Percentiles rank a stretch among this genome's conserved stretches.
These are phyloP conservation scores for Podaxis carcinomalis DNA, from an alignment of 768 basidiomycete genomes.

Conservation along the genomic window DNA sequence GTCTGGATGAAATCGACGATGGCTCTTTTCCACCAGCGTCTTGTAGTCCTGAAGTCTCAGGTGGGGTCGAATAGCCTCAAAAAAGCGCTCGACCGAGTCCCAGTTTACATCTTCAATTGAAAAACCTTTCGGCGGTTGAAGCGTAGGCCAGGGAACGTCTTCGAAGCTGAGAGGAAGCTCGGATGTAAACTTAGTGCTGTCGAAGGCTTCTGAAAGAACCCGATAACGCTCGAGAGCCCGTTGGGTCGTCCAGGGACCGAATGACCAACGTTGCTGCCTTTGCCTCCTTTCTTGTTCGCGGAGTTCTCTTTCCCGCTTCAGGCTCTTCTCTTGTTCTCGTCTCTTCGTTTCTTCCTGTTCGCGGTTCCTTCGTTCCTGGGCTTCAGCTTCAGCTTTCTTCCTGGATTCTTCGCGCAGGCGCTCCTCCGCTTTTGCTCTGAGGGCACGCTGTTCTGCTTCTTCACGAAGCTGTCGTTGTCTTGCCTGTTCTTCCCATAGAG, in stretches of 20 bases:
- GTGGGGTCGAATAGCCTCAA: slow-evolving; percentile 43
- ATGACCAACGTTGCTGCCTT: slow-evolving; percentile 53
- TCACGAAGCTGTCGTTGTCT: slow-evolving; percentile 41
- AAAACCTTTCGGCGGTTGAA: slow-evolving; percentile 47
- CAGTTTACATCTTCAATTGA: slow-evolving; percentile 67
- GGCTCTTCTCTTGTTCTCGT: slow-evolving; percentile 18
- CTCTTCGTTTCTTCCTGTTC: slow-evolving; percentile 27
- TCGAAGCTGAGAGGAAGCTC: slow-evolving; percentile 53
- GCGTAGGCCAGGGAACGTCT: slow-evolving; percentile 73
- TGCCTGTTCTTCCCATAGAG: slow-evolving; percentile 56
- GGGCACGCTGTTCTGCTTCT: slow-evolving; percentile 36
- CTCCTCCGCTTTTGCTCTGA: slow-evolving; percentile 29
- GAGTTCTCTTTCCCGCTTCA: slow-evolving; percentile 22
- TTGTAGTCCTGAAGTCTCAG: slow-evolving; percentile 63
- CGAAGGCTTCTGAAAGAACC: slow-evolving; percentile 56
- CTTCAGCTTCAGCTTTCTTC: slow-evolving; percentile 25
- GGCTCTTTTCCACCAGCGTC: slow-evolving; percentile 62
- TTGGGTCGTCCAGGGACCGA: slow-evolving; percentile 57
- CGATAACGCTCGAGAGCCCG: slow-evolving; percentile 73
- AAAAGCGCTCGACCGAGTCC: slow-evolving; percentile 69
- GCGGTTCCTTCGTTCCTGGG: slow-evolving; percentile 20
- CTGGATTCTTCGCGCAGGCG: slow-evolving; percentile 26
- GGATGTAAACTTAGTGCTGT: slow-evolving; percentile 50
- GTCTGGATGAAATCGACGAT: slow-evolving; percentile 77
- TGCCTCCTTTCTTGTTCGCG: slow-evolving; percentile 16